Evolutionary conservation across 371 early-diverging fungal species (phyloP).

Genomic region (Apophysomyces variabilis): DNA sequence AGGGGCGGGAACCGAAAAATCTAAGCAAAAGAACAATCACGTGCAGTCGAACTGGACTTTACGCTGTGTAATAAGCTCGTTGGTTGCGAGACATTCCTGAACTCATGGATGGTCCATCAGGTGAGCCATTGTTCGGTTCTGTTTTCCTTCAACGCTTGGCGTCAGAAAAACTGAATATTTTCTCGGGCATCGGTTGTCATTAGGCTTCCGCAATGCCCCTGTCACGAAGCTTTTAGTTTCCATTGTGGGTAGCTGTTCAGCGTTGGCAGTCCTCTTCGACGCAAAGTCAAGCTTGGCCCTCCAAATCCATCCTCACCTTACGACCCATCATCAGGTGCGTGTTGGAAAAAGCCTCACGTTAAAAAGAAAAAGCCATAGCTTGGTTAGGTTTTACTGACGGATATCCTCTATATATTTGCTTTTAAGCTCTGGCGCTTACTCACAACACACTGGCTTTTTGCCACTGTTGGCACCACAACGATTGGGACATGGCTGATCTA

Average conservation of each 20-base stretch:
- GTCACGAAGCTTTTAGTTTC: conserved; percentile 66
- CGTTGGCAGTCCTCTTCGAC: conserved; percentile 55
- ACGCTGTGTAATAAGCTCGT: neutral
- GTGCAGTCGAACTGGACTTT: too few relatives aligned
- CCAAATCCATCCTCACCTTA: conserved; percentile 48
- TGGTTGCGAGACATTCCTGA: neutral
- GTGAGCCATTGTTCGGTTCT: neutral
- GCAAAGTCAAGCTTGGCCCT: conserved; percentile 50
- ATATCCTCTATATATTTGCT: neutral
- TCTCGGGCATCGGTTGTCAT: too few relatives aligned
- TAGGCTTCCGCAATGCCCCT: conserved; percentile 72
- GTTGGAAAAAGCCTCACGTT: too few relatives aligned
- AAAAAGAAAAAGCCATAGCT: too few relatives aligned
- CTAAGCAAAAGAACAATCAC: too few relatives aligned
- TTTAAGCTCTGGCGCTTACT: conserved; percentile 60
- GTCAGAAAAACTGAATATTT: too few relatives aligned
- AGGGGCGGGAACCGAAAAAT: too few relatives aligned
- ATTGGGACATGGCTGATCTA: conserved; percentile 68
- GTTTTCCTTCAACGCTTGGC: neutral
- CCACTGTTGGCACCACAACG: conserved; percentile 59
- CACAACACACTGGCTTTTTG: conserved; percentile 59
- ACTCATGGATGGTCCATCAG: conserved; percentile 7
- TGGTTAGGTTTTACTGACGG: too few relatives aligned
- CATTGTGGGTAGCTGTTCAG: conserved; percentile 60
- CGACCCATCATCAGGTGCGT: conserved; percentile 58